Percentiles rank a stretch among this genome's conserved stretches.
These are phyloP conservation scores for Fusarium equiseti DNA, from an alignment of 2,329 filamentous ascomycete species.

Conservation along the genomic window DNA sequence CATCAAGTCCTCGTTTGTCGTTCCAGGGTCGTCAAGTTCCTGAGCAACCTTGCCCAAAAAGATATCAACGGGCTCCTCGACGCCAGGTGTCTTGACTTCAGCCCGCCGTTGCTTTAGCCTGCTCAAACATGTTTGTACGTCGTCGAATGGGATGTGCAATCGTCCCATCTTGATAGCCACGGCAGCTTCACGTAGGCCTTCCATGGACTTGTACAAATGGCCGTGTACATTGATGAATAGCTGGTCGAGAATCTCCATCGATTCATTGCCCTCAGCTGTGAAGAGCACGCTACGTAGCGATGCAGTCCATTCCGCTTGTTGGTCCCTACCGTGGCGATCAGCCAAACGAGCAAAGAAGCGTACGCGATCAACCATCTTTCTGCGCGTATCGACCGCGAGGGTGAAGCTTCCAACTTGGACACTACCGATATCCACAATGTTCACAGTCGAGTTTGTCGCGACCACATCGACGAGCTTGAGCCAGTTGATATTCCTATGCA, in stretches of 20 bases:
- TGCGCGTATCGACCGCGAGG: conserved; percentile 88
- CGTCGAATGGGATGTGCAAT: conserved; percentile 90
- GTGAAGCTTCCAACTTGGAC: conserved; percentile 87
- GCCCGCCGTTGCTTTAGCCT: conserved; percentile 63
- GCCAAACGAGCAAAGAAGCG: conserved; percentile 87
- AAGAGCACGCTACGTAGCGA: conserved; percentile 88
- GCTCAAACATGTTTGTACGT: conserved; percentile 74
- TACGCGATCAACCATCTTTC: conserved; percentile 90
- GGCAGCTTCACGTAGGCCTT: conserved; percentile 90
- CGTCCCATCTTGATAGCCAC: conserved; percentile 92
- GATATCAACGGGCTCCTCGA: conserved; percentile 67
- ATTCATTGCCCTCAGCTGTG: conserved; percentile 84
- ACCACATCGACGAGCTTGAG: conserved; percentile 90
- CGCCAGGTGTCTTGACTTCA: conserved; percentile 52
- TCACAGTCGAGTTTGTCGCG: conserved; percentile 81
- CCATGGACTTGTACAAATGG: conserved; percentile 84
- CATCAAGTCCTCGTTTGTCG: conserved; percentile 74
- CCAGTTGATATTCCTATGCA: conserved; percentile 91
- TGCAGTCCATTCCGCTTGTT: conserved; percentile 94
- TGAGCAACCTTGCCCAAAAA: conserved; percentile 80
- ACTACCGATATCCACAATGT: conserved; percentile 83
- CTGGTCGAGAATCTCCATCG: conserved; percentile 89
- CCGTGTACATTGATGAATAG: conserved; percentile 92
- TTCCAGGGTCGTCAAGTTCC: conserved; percentile 78
- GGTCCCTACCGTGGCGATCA: conserved; percentile 64